These are phyloP conservation scores for Trametes meyenii DNA, from an alignment of 768 basidiomycete species.

Conservation along the genomic window DNA sequence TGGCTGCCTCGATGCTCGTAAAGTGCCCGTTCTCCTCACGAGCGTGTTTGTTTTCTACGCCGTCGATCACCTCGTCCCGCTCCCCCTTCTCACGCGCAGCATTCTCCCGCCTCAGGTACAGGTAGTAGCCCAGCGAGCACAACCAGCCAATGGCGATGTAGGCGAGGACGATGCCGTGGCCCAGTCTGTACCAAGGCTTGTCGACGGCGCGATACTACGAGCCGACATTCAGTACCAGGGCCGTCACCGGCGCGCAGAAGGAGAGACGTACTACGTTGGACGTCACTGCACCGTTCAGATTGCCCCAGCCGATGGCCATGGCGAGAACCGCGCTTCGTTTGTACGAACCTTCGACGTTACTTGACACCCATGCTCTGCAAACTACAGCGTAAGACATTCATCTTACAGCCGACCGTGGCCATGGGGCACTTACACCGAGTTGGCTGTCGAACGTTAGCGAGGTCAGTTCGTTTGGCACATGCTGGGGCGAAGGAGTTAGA, in stretches of 20 bases:
- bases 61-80: constrained; percentile 65
- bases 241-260: neutral
- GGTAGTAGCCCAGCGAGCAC: constrained; percentile 50
- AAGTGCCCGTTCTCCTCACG: constrained; percentile 56
- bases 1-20: constrained; percentile 57
- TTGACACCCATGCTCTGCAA: constrained; percentile 67
- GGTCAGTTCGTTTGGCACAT: neutral
- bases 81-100: constrained; percentile 63
- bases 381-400: neutral
- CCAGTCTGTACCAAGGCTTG: constrained; percentile 67
- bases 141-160: constrained; percentile 71
- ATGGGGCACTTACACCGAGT: constrained; percentile 47
- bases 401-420: no score
- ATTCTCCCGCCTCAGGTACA: constrained; percentile 61
- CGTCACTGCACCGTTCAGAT: constrained; percentile 69
- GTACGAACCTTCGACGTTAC: constrained; percentile 74
- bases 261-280: constrained; percentile 62
- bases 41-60: constrained; percentile 46
- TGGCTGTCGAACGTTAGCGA: constrained; percentile 26
- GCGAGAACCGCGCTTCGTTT: constrained; percentile 72
- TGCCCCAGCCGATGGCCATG: constrained; percentile 71
- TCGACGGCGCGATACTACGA: constrained; percentile 64
- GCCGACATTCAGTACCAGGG: neutral
- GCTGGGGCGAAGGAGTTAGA: no score
- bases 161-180: constrained; percentile 68